Evolutionary conservation across 192 early-diverging fungal genomes (phyloP), one percentile per base, ranked within the genome.

Genomic region (Backusella tuberculispora): DNA sequence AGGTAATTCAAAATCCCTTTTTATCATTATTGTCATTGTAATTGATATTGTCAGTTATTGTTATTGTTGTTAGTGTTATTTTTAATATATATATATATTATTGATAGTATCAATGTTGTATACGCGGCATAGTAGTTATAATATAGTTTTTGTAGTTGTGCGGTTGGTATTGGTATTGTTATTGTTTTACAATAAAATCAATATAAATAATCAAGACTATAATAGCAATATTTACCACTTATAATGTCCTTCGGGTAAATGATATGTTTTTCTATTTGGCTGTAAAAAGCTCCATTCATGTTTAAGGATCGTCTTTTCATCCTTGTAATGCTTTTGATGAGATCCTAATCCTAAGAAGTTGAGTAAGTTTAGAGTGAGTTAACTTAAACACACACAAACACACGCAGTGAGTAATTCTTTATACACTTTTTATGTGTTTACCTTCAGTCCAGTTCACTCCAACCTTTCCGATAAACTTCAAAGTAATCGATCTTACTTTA

Each of bases 261-360:
- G 63, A 34, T 81, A 63, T 6, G 75, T 43, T 29, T 85, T 84
- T 48, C 78, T 80, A 63, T 80, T 82, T 6, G 81, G 72, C 42
- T 81, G 79, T 12, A 88, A 69, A 66, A 92, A 92, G 37, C 24
- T 45, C 90, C 90, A 92, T 40, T 86, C 80, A 53, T 90, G 90
- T 41, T 85, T 69, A 34, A 85, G 66, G 17, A 92, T 69, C 26
- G 82, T 80, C 29, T 79, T 42, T 76, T 85, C 78, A 26, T 83
- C 75, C 34, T 74, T 53, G 66, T 71, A 72, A 67, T 77, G 71
- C 3, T 45, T 29, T 73, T 82, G 83, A 10, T 72, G 73, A 26
- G 81, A 76, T 26, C 81, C 81, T 15, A 63, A 38, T 41, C 74
- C 44, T 50, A 56, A 43, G 29, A 21, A 41, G 10, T 14, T 65